Percentiles rank a stretch among this genome's conserved stretches.
phyloP scores from a whole-genome alignment of 148 eudicot species.

The Rheum nobile region DNA sequence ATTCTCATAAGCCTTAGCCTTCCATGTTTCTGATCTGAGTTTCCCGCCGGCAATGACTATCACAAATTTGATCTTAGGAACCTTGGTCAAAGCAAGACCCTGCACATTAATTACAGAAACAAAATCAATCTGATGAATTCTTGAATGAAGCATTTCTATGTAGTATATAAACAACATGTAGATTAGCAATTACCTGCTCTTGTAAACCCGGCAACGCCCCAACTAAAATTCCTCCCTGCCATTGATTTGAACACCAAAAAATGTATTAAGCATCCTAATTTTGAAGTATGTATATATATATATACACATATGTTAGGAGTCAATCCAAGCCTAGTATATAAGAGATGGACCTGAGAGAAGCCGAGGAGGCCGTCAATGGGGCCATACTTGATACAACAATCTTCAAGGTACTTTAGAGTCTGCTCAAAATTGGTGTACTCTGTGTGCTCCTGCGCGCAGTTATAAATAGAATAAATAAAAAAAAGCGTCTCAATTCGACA shows the following conservation, averaged over 20 bases:
- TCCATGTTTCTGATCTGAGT: conserved; percentile 29
- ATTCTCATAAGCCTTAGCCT: conserved; percentile 50
- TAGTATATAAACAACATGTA: too few species aligned
- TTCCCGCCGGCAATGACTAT: conserved; percentile 72
- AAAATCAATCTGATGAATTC: not conserved
- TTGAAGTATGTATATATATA: too few species aligned
- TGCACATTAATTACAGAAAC: conserved; percentile 9
- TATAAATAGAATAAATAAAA: not conserved
- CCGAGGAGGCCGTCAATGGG: conserved; percentile 90
- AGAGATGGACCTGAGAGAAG: conserved; percentile 62
- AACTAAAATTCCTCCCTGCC: conserved; percentile 48
- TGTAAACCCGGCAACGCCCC: conserved; percentile 51
- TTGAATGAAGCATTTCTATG: too few species aligned
- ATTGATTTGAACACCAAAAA: not conserved
- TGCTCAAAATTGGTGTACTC: conserved; percentile 59
- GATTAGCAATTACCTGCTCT: conserved; percentile 22
- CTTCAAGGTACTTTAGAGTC: conserved; percentile 63
- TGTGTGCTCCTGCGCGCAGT: conserved; percentile 56
- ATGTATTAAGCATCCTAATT: too few species aligned
- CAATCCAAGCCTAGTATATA: too few species aligned
- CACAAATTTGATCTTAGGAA: conserved; percentile 52
- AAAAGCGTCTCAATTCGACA: too few species aligned
- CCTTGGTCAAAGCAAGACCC: conserved; percentile 69
- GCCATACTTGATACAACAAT: conserved; percentile 49
- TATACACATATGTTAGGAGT: not conserved